phyloP scores from a whole-genome alignment of 2,329 filamentous ascomycete species.

The Sporothrix phasma region DNA sequence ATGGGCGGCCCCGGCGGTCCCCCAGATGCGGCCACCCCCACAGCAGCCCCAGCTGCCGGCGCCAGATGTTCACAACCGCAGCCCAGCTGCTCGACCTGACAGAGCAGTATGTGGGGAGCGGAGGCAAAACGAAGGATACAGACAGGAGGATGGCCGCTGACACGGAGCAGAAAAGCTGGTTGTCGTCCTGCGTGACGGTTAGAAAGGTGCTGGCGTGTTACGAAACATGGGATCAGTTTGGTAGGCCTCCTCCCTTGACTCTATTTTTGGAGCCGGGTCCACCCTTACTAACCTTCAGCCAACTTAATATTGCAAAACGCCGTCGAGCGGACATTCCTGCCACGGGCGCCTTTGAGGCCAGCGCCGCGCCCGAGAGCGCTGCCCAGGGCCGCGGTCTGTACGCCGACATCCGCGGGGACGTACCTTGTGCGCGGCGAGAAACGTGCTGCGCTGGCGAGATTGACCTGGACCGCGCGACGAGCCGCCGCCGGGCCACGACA shows the following conservation, averaged over 20 bases:
- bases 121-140: neutral
- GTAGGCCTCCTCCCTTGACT: too few relatives aligned
- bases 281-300: too few relatives aligned
- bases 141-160: neutral
- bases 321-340: constrained; percentile 73
- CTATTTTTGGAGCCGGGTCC: too few relatives aligned
- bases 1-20: constrained; percentile 24
- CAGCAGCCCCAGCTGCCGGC: constrained; percentile 60
- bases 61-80: constrained; percentile 97
- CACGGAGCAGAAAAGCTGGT: constrained; percentile 72
- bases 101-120: constrained; percentile 64
- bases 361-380: constrained; percentile 23
- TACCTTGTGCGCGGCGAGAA: constrained; percentile 93
- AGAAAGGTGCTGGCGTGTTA: constrained; percentile 86
- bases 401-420: constrained; percentile 72
- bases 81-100: constrained; percentile 92
- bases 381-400: constrained; percentile 48
- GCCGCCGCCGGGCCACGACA: constrained; percentile 57
- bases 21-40: constrained; percentile 31
- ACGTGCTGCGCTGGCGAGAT: constrained; percentile 90
- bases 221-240: constrained; percentile 97
- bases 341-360: constrained; percentile 32
- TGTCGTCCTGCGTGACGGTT: constrained; percentile 80
- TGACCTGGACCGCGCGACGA: constrained; percentile 90
- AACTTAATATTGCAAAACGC: constrained; percentile 94